These are phyloP conservation scores for Mycena alexandri DNA, from an alignment of 768 basidiomycete species.

Conservation along the genomic window DNA sequence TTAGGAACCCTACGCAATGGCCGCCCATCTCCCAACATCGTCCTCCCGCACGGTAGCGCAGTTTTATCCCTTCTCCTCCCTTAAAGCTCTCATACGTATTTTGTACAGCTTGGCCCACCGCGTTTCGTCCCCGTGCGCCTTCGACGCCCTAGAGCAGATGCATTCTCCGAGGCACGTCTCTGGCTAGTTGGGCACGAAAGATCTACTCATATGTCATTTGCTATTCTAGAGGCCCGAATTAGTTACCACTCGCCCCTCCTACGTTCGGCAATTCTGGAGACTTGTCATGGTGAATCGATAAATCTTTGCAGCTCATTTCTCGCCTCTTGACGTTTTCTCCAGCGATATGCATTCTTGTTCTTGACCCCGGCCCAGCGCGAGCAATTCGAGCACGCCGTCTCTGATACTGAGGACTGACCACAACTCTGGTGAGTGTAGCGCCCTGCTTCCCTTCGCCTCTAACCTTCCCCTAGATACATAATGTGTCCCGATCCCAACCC, in stretches of 20 bases:
- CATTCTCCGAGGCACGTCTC: conserved; percentile 24
- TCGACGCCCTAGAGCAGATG: conserved; percentile 19
- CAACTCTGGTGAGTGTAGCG: neutral
- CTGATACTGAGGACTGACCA: conserved; percentile 27
- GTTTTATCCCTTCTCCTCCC: neutral
- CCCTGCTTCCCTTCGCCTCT: neutral
- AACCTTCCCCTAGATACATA: neutral
- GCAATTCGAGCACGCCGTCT: conserved; percentile 25
- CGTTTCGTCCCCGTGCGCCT: neutral
- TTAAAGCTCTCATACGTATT: neutral
- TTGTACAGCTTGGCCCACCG: neutral
- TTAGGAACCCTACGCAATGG: neutral
- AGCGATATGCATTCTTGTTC: conserved; percentile 11
- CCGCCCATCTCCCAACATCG: neutral
- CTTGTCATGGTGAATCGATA: conserved; percentile 17
- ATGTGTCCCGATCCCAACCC: neutral
- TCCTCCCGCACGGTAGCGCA: conserved; percentile 1
- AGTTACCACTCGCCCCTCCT: neutral
- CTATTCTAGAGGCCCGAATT: neutral
- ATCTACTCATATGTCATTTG: neutral
- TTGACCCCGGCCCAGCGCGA: conserved; percentile 16
- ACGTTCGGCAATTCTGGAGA: conserved; percentile 18
- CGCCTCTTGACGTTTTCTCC: neutral
- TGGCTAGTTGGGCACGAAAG: neutral
- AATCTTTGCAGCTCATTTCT: neutral